phyloP scores from a whole-genome alignment of 257 asterid species.

The Penstemon barbatus region DNA sequence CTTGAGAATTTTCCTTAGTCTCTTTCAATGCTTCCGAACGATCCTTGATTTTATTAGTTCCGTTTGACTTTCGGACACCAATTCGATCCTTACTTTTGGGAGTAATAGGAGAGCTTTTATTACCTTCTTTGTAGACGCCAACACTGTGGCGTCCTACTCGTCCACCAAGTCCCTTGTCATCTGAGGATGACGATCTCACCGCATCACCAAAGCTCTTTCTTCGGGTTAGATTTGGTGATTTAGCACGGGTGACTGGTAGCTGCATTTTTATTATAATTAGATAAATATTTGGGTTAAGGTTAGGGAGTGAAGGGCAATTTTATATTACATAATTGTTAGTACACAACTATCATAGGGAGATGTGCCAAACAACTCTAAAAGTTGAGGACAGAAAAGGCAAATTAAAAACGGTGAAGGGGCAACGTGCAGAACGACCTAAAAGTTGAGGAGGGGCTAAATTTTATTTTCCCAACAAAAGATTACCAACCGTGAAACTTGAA shows the following conservation, averaged over 20 bases:
- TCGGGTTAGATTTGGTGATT: slow-evolving; percentile 60
- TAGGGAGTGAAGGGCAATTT: too few relatives aligned
- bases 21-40: slow-evolving; percentile 39
- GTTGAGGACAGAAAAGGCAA: too few relatives aligned
- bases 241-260: slow-evolving; percentile 95
- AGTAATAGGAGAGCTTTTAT: slow-evolving; percentile 40
- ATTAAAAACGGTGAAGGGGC: too few relatives aligned
- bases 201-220: slow-evolving; percentile 91
- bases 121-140: slow-evolving; percentile 46
- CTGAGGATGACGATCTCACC: slow-evolving; percentile 38
- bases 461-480: too few relatives aligned
- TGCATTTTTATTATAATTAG: slow-evolving; percentile 36
- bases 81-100: slow-evolving; percentile 48
- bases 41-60: slow-evolving; percentile 28
- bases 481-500: too few relatives aligned
- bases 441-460: too few relatives aligned
- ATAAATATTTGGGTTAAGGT: background rate
- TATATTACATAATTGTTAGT: too few relatives aligned
- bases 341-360: too few relatives aligned
- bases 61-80: slow-evolving; percentile 38
- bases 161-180: slow-evolving; percentile 39
- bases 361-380: too few relatives aligned
- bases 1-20: slow-evolving; percentile 30
- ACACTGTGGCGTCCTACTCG: slow-evolving; percentile 52
- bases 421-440: too few relatives aligned